phyloP scores from a whole-genome alignment of 768 basidiomycete species.

The Russula olivacea region DNA sequence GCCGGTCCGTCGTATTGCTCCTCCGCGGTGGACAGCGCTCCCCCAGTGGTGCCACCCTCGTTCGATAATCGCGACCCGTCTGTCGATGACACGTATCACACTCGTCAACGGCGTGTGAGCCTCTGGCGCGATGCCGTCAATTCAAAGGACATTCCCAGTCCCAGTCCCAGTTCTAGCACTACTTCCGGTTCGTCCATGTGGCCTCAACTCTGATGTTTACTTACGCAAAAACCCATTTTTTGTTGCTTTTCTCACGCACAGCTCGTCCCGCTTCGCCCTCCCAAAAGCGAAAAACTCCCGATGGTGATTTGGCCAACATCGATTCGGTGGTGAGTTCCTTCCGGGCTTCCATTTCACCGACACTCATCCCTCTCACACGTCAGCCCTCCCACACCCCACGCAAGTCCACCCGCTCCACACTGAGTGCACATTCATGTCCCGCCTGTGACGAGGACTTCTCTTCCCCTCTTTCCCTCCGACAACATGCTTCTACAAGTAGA shows the following conservation, averaged over 20 bases:
- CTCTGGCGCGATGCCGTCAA: constrained; percentile 60
- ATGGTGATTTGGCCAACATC: constrained; percentile 15
- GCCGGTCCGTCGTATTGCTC: constrained; percentile 66
- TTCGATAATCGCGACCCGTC: constrained; percentile 24
- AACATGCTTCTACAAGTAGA: constrained; percentile 48
- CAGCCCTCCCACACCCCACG: constrained; percentile 20
- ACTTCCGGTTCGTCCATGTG: constrained; percentile 15
- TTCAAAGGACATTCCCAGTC: constrained; percentile 33
- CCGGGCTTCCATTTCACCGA: constrained; percentile 16
- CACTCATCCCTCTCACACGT: background rate
- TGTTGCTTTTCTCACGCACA: constrained; percentile 3
- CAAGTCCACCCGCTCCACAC: constrained; percentile 22
- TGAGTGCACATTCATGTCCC: constrained; percentile 53
- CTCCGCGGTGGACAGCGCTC: constrained; percentile 40
- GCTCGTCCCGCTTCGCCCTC: constrained; percentile 14
- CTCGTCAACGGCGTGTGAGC: constrained; percentile 60
- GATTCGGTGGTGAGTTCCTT: constrained; percentile 16
- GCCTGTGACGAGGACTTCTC: constrained; percentile 68
- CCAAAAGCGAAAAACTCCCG: constrained; percentile 24
- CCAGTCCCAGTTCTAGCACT: background rate
- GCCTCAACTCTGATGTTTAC: too few species aligned
- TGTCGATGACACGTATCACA: constrained; percentile 46
- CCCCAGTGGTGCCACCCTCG: constrained; percentile 24
- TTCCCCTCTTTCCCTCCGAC: constrained; percentile 51
- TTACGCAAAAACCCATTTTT: too few species aligned